Percentiles rank a stretch among this genome's conserved stretches.
phyloP scores from a whole-genome alignment of 2,329 filamentous ascomycete genomes.

The Pseudophaeomoniella oleicola region DNA sequence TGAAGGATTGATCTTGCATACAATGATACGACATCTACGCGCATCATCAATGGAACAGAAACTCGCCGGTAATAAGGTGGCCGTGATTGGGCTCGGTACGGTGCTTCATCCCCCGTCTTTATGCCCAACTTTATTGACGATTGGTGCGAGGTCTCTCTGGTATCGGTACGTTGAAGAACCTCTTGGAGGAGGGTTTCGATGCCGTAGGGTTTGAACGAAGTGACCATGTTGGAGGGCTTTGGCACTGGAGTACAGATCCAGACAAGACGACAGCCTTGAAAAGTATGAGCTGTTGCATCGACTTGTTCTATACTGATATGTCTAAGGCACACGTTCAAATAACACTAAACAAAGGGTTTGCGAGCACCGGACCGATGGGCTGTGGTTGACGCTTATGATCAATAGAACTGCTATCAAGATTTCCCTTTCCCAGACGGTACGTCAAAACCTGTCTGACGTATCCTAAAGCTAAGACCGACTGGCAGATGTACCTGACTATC shows the following conservation, averaged over 20 bases:
- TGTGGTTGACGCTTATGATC: too few species aligned
- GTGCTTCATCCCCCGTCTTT: not conserved
- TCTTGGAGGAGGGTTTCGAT: constrained; percentile 19
- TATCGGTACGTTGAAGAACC: constrained; percentile 9
- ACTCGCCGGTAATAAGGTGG: not conserved
- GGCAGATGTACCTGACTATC: constrained; percentile 5
- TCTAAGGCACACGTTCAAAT: constrained; percentile 1
- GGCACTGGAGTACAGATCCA: constrained; percentile 25
- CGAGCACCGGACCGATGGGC: too few species aligned
- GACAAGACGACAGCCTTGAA: constrained; percentile 22
- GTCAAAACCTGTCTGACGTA: not conserved
- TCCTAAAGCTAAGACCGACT: not conserved
- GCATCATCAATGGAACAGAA: too few species aligned
- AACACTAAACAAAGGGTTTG: not conserved
- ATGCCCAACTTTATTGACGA: not conserved
- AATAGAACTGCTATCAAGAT: constrained; percentile 8
- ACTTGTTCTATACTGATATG: not conserved
- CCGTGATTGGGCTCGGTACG: not conserved
- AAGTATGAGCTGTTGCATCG: constrained; percentile 2
- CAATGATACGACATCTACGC: too few species aligned
- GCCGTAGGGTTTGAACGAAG: constrained; percentile 29
- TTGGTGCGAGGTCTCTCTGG: constrained; percentile 2
- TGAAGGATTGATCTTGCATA: too few species aligned
- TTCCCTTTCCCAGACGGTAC: constrained; percentile 10
- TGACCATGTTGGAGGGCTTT: constrained; percentile 27